phyloP scores from a whole-genome alignment of 768 basidiomycete species.

The Gymnopilus junonius region DNA sequence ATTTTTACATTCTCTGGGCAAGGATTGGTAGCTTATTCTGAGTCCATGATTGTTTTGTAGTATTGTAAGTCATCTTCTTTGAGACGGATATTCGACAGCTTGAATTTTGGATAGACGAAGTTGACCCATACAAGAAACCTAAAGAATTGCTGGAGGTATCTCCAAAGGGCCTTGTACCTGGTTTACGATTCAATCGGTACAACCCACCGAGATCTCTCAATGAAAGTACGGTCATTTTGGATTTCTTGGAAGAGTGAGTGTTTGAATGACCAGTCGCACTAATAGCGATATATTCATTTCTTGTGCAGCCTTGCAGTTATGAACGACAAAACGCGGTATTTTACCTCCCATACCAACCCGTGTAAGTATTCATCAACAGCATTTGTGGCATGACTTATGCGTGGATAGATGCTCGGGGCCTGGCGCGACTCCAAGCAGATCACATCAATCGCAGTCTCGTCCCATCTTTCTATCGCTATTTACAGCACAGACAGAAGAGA shows the following conservation, averaged over 20 bases:
- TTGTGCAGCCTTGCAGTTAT: constrained; percentile 55
- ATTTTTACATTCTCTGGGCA: no score
- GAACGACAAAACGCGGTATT: constrained; percentile 52
- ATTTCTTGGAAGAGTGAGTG: constrained; percentile 76
- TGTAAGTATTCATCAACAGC: constrained; percentile 43
- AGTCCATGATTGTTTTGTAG: no score
- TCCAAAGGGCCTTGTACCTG: constrained; percentile 83
- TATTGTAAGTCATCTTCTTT: no score
- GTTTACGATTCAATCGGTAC: constrained; percentile 56
- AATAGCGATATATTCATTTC: background rate
- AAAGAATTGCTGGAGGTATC: constrained; percentile 79
- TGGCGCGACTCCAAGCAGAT: constrained; percentile 71
- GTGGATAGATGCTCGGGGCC: constrained; percentile 65
- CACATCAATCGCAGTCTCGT: constrained; percentile 66
- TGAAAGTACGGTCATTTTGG: constrained; percentile 81
- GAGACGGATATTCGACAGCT: no score
- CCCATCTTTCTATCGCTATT: constrained; percentile 74
- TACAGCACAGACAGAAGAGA: constrained; percentile 66
- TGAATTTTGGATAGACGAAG: no score
- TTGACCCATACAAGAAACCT: constrained; percentile 86
- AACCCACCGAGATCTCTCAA: constrained; percentile 66
- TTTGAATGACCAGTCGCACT: no score
- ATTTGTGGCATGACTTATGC: no score
- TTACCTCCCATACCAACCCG: constrained; percentile 62
- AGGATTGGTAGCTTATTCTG: no score